Evolutionary conservation across 768 basidiomycete species (phyloP), one percentile per base, ranked within the genome.

Genomic region (Gyrodon lividus): DNA sequence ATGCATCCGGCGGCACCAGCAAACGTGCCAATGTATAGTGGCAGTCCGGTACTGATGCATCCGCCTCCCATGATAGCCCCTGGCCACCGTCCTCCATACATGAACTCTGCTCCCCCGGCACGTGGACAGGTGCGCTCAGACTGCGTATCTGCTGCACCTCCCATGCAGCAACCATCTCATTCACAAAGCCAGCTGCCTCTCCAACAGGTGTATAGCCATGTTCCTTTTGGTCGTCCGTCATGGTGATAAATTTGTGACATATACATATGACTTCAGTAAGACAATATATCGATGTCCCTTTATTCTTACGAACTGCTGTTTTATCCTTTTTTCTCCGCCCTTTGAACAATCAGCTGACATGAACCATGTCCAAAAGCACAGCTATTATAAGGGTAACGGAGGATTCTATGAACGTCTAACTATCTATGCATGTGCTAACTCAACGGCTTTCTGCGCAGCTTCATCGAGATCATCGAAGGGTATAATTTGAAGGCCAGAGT

Each of bases 391-490:
- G 49, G 49, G 50, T 54, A 56, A 63, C 52, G 44, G 41, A 45
- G 37, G 43, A 51, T 22, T 60, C 59, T 55, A 63, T 52, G n/a
- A 47, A 38, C 17, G 23, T 55, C 54, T 63, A 66, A 53, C 52
- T 57, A 34, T 68, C 72, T 79, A 82, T 65, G 65, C 68, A 48
- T 56, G 58, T 40, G 87, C 86, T 43, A 91, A 69, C 69, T 87
- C 72, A 42, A 87, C 90, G 40, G 92, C 91, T 54, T 82, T 79
- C 65, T 85, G 77, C 16, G 91, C 92, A 52, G 96, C 96, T 56
- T 93, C 90, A 62, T 98, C 97, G 23, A 98, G 80, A 60, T 86
- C 83, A 60, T 98, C 96, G 69, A 90, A 95, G 31, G 97, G 82
- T 67, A 87, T 84, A 65, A 99, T 99, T 74, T 92, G 89, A 59